phyloP scores from a whole-genome alignment of 495 filamentous ascomycete species.

The Amphirosellinia nigrospora region DNA sequence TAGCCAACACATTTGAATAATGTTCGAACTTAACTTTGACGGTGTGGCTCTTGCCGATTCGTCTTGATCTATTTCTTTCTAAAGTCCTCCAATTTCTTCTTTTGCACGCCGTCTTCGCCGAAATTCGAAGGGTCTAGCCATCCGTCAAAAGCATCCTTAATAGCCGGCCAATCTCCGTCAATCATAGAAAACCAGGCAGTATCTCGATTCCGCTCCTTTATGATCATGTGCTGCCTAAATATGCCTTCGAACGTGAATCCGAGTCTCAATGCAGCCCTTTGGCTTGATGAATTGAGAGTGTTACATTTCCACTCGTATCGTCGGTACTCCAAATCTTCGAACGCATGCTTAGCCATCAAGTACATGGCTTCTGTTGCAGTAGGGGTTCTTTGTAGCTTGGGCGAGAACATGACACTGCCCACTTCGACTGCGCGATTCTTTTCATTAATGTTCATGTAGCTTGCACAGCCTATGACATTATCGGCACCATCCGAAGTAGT shows the following conservation, averaged over 20 bases:
- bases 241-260: constrained; percentile 61
- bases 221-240: constrained; percentile 63
- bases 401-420: constrained; percentile 55
- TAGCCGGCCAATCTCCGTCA: constrained; percentile 55
- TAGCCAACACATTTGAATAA: too few species aligned
- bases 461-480: constrained; percentile 48
- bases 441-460: constrained; percentile 51
- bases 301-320: constrained; percentile 67
- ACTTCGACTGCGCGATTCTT: constrained; percentile 54
- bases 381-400: constrained; percentile 53
- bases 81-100: constrained; percentile 42
- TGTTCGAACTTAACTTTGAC: too few species aligned
- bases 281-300: constrained; percentile 54
- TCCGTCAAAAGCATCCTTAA: constrained; percentile 49
- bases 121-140: constrained; percentile 60
- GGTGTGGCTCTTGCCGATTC: too few species aligned
- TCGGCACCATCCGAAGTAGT: background rate
- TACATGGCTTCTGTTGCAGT: constrained; percentile 60
- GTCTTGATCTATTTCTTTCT: constrained; percentile 20
- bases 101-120: constrained; percentile 52
- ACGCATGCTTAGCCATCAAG: constrained; percentile 51
- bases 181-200: constrained; percentile 62
- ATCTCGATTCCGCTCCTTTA: constrained; percentile 62
- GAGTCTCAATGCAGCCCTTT: constrained; percentile 55
- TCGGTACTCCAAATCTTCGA: constrained; percentile 58